Base-by-base conservation (phyloP, 345 rosid species). In the Syzygium aromaticum region DNA sequence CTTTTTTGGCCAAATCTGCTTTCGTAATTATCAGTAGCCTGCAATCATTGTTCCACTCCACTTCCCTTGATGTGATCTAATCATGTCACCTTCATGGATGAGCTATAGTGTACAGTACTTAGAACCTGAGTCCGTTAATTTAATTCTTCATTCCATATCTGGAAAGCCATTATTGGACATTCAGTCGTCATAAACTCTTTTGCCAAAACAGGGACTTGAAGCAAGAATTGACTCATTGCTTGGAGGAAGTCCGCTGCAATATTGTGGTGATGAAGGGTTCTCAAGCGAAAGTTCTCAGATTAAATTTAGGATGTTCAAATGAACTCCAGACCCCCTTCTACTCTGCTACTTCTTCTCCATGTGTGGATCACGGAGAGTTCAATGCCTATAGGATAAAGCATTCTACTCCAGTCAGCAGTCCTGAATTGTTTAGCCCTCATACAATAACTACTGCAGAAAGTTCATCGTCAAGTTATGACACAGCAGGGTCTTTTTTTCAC, bases 331-430 rank as follows among this genome's bases (percentile, higher is more conserved):
- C 96, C 63, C 97, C 94, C 27, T 94, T 91, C 85, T 91, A 86
- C 86, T 92, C 96, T 40, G 94, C 95, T 64, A 88, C 94, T 85
- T 87, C 94, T 86, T 91, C 98, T 54, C 95, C 95, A 25, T 90
- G 64, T 25, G 63, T 56, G 90, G 92, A 91, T 84, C 61, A 51
- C 57, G 90, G 73, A 84, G 85, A 64, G 86, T 61, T 87, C 40
- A 88, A 73, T 67, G 91, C 89, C 77, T 91, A 89, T 82, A 85
- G 89, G 86, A 88, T 90, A 90, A 95, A 92, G 89, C 93, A 95
- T 87, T 93, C 93, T 87, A 95, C 98, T 85, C 98, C 98, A 14
- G 91, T 91, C 40, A 93, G 92, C 89, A 95, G 98, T 86, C 96
- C 98, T 46, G 98, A 92, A 83, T 86, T 93, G 52, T 88, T 91